Conservation (phyloP, 176 grass and related monocot species). For the Oryza punctata region DNA sequence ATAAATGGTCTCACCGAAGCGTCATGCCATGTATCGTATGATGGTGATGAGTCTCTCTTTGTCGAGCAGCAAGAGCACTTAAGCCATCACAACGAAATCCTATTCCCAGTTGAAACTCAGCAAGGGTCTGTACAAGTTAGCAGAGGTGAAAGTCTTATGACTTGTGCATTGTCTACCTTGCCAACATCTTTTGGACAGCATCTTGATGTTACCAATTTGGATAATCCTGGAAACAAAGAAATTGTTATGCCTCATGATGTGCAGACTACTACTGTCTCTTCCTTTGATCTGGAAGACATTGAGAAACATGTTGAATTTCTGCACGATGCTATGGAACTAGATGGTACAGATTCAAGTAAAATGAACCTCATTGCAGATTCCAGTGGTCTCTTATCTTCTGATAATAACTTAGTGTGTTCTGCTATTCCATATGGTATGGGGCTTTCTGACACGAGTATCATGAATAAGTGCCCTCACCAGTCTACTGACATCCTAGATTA, state of each 20-base stretch:
- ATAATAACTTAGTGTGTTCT: conserved; percentile 21
- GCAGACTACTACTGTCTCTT: neutral
- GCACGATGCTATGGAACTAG: conserved; percentile 43
- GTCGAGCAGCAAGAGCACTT: conserved; percentile 26
- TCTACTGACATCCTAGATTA: conserved; percentile 2
- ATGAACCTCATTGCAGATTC: neutral
- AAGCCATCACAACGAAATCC: conserved; percentile 23
- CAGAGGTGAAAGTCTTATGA: conserved; percentile 16
- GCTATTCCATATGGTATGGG: conserved; percentile 1
- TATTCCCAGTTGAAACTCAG: conserved; percentile 23
- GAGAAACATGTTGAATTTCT: neutral
- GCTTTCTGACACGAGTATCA: neutral
- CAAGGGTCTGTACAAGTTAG: conserved; percentile 18
- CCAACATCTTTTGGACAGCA: neutral
- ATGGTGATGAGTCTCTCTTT: conserved; percentile 24
- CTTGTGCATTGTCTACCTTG: conserved; percentile 3
- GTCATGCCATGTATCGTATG: conserved; percentile 9
- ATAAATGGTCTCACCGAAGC: conserved; percentile 42
- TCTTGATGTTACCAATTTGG: neutral
- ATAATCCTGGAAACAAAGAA: conserved; percentile 8
- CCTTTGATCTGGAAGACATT: neutral
- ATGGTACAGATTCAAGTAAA: conserved; percentile 27
- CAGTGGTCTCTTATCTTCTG: conserved; percentile 27
- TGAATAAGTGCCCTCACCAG: neutral
- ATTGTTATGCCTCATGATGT: conserved; percentile 8